Evolutionary conservation across 768 basidiomycete genomes (phyloP).

Genomic region (Suillus spraguei): DNA sequence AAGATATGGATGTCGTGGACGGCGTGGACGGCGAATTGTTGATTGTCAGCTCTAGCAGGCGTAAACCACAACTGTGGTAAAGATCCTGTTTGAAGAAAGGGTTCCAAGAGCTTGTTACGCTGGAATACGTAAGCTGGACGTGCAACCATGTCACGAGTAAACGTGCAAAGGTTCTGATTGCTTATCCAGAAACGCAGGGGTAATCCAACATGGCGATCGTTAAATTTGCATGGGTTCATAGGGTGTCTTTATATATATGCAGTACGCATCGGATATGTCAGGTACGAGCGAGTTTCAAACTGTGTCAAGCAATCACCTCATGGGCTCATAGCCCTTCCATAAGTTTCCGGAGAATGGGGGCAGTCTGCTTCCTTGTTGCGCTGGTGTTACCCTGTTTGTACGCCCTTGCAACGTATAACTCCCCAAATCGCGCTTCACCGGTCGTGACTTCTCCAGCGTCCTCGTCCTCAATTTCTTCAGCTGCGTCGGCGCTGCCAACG

Average conservation of each 20-base stretch:
- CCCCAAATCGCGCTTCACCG: slow-evolving; percentile 28
- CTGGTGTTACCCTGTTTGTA: slow-evolving; percentile 69
- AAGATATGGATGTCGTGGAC: background rate
- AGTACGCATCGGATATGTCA: background rate
- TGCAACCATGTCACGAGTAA: background rate
- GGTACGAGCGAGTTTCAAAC: background rate
- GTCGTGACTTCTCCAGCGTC: slow-evolving; percentile 11
- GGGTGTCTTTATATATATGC: background rate
- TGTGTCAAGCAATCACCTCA: background rate
- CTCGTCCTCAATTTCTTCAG: slow-evolving; percentile 19
- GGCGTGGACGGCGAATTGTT: background rate
- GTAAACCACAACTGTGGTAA: background rate
- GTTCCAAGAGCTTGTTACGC: background rate
- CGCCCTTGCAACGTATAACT: slow-evolving; percentile 39
- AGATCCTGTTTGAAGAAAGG: background rate
- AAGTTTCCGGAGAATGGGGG: slow-evolving; percentile 64
- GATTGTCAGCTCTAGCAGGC: background rate
- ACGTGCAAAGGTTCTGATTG: background rate
- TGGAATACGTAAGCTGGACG: background rate
- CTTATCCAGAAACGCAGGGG: background rate
- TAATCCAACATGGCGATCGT: background rate
- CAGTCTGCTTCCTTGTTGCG: slow-evolving; percentile 66
- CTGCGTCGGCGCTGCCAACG: background rate
- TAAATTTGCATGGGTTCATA: background rate
- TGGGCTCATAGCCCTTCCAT: slow-evolving; percentile 41